A percentile compares a stretch with the other conserved stretches of the same genome.
Evolutionary conservation across 805 yeast genomes (phyloP).

Genomic region (Lachancea cidri): DNA sequence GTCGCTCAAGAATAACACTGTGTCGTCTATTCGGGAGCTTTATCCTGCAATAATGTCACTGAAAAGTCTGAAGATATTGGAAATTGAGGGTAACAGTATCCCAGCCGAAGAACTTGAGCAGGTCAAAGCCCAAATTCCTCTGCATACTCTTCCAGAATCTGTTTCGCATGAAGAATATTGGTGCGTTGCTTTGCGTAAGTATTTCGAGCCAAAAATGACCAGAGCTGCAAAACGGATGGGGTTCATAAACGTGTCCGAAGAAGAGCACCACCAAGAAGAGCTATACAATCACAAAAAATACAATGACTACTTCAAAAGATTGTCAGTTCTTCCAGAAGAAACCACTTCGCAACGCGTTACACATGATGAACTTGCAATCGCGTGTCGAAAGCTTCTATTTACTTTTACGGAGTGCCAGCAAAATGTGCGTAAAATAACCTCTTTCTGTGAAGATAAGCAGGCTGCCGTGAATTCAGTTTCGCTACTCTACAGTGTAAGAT

Average conservation of each 20-base stretch:
- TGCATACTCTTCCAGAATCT: slow-evolving; percentile 36
- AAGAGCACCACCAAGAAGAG: slow-evolving; percentile 15
- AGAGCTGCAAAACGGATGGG: slow-evolving; percentile 76
- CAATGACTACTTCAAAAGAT: slow-evolving; percentile 59
- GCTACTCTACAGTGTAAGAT: slow-evolving; percentile 45
- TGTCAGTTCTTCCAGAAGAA: slow-evolving; percentile 59
- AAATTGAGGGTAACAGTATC: slow-evolving; percentile 49
- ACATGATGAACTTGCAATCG: slow-evolving; percentile 30
- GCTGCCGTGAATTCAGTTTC: slow-evolving; percentile 51
- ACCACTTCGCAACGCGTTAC: slow-evolving; percentile 18
- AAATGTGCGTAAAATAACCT: slow-evolving; percentile 49
- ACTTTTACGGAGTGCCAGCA: slow-evolving; percentile 62
- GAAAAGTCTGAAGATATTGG: slow-evolving; percentile 49
- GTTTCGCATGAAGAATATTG: slow-evolving; percentile 37
- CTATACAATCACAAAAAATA: slow-evolving; percentile 38
- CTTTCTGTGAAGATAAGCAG: slow-evolving; percentile 53
- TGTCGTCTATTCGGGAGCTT: slow-evolving; percentile 41
- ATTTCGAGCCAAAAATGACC: slow-evolving; percentile 32
- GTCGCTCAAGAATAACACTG: slow-evolving; percentile 54
- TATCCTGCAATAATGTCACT: slow-evolving; percentile 50
- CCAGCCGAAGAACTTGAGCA: slow-evolving; percentile 50
- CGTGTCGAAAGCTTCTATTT: slow-evolving; percentile 56
- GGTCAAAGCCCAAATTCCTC: slow-evolving; percentile 34
- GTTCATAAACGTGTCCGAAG: slow-evolving; percentile 36
- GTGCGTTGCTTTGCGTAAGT: slow-evolving; percentile 29